Base-by-base conservation (phyloP, 306 rosid genomes). In the Dicorynia guianensis region DNA sequence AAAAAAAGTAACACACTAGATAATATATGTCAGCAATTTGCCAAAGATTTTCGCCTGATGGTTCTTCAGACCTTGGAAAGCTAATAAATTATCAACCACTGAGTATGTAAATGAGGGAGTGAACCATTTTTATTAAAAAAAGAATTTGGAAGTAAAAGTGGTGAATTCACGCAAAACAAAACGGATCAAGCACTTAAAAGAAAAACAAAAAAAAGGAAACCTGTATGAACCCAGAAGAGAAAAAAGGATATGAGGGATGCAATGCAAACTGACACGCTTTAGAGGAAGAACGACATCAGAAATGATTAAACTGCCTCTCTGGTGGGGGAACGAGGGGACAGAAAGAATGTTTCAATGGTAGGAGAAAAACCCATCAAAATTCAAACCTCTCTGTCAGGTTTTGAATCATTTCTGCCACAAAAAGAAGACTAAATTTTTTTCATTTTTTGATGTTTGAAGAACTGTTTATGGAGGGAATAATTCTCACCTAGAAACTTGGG, bases 401-500 rank as follows among this genome's bases (percentile, higher is more conserved):
- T 47, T 75, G 77, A 67, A 74, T 20, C 5, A 15, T 19, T n/a
- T 47, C 30, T 42, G 15, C 49, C 34, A 38, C 0, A 69, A 65
- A 69, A 30, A 12, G 43, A 15, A 49, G 19, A 58, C 36, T 35
- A 38, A 20, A 10, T 40, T 46, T 2, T 25, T 25, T 25, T 25
- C 30, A 2, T 25, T 25, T 25, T 25, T 2, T 25, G 30, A 2
- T 25, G 58, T 59, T 13, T 19, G 60, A 63, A 70, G 67, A 44
- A 82, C 34, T 19, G 33, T 18, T 35, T 2, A 11, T 38, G 3
- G n/a, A 72, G 6, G 52, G 6, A 55, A 57, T 4, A 77, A 61
- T 63, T 46, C 81, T 77, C 63, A 87, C 88, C 90, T 72, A 66
- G 15, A 67, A 81, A 78, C 61, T 60, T 76, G 85, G 87, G 76